Base-by-base conservation (phyloP, 139 green algal genomes). In the Eudorina sp. region DNA sequence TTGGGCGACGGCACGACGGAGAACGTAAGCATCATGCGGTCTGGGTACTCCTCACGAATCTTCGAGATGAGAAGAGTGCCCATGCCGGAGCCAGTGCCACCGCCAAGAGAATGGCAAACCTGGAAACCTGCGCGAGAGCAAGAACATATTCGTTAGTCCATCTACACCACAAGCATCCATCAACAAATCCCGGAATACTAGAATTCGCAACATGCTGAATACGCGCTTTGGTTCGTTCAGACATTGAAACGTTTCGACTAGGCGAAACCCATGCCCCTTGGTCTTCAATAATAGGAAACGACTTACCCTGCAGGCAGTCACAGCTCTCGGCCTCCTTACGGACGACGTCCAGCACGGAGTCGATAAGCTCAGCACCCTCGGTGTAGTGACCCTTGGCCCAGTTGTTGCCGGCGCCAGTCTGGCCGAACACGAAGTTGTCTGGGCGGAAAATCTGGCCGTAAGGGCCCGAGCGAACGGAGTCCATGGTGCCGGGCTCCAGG, bases 311-410 rank as follows among this genome's bases (percentile, higher is more conserved):
- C 75, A 99, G 95, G 94, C 98, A 99, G 91, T 99, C 98, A 90
- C 97, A 99, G 79, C 89, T 95, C 94, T 99, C 98, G 36, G 97
- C 97, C 93, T 99, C 98, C 96, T 99, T 99, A 85, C 98, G 97
- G 21, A 99, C 97, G 29, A 99, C 96, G 88, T 99, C 98, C 72
- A 99, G 94, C 16, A 99, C 98, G 53, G 94, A 97, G 94, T 99
- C 98, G 55, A 99, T 99, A 31, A 99, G 92, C 94, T 99, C 97
- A 80, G 97, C 97, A 64, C 98, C 98, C 95, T 99, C 98, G 27
- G 98, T 99, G 96, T 99, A 99, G 94, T 99, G 98, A 34, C 98
- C 98, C 94, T 99, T 99, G 84, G 98, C 98, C 97, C 97, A 99
- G 96, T 99, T 99, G 95, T 99, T 99, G 55, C 97, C 98, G n/a